phyloP scores from a whole-genome alignment of 257 asterid species.

The Fraxinus quadrangulata region DNA sequence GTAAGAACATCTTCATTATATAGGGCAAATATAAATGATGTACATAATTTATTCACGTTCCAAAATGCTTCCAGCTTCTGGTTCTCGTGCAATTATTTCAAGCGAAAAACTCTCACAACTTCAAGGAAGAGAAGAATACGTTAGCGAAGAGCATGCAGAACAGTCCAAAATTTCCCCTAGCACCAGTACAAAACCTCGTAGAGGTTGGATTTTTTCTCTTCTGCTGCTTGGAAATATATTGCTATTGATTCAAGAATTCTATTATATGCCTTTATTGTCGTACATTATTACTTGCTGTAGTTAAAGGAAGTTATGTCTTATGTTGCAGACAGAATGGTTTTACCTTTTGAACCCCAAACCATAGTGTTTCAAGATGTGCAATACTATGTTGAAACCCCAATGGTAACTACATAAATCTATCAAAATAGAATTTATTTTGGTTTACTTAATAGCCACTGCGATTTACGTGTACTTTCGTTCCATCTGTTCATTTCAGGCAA shows the following conservation, averaged over 20 bases:
- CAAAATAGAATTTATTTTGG: not conserved
- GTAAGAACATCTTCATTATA: conserved; percentile 36
- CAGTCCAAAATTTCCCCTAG: conserved; percentile 21
- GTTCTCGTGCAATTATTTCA: conserved; percentile 71
- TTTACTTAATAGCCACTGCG: conserved; percentile 7
- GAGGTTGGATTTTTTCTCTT: conserved; percentile 31
- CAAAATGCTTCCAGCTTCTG: conserved; percentile 53
- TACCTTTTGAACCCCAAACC: conserved; percentile 62
- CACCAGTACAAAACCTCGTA: conserved; percentile 21
- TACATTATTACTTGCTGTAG: not conserved
- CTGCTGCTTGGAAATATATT: not conserved
- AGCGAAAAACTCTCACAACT: conserved; percentile 47
- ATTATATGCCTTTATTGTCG: not conserved
- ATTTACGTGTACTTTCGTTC: not conserved
- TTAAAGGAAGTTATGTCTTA: not conserved
- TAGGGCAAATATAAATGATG: not conserved
- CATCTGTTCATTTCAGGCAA: conserved; percentile 37
- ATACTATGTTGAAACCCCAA: conserved; percentile 52
- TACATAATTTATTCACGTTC: not conserved
- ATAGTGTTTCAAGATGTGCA: conserved; percentile 58
- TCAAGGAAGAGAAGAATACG: conserved; percentile 34
- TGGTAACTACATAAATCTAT: conserved; percentile 36
- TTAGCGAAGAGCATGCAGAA: conserved; percentile 18
- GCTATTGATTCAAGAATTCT: not conserved
- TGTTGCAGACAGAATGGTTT: conserved; percentile 55